Percentiles rank a stretch among this genome's conserved stretches.
Conservation (phyloP, 1,284 basidiomycete species). For the Heterobasidion irregulare region DNA sequence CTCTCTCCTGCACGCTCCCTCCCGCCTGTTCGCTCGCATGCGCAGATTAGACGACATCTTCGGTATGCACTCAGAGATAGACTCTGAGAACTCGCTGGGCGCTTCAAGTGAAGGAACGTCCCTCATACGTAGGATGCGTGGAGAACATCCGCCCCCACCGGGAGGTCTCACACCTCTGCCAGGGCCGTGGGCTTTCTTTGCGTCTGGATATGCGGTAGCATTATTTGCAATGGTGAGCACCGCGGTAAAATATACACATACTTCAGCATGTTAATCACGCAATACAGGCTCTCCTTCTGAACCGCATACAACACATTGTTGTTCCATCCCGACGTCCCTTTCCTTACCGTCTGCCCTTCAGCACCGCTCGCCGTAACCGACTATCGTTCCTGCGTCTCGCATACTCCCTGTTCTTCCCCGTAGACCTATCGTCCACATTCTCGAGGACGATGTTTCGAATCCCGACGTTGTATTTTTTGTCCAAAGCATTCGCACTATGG, state of each 20-base stretch:
- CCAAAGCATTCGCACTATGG: slow-evolving; percentile 49
- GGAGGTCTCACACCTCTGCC: slow-evolving; percentile 1
- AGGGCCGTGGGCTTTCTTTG: slow-evolving; percentile 6
- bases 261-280: neutral
- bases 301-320: slow-evolving; percentile 69
- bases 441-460: slow-evolving; percentile 52
- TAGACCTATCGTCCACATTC: slow-evolving; percentile 49
- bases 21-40: slow-evolving; percentile 33
- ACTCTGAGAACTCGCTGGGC: neutral
- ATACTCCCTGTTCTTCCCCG: slow-evolving; percentile 41
- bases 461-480: slow-evolving; percentile 54
- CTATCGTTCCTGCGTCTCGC: slow-evolving; percentile 21
- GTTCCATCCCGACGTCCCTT: slow-evolving; percentile 50
- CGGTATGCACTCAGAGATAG: slow-evolving; percentile 2
- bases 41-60: slow-evolving; percentile 23
- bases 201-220: slow-evolving; percentile 4
- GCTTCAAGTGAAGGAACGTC: neutral
- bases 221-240: slow-evolving; percentile 5
- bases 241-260: neutral
- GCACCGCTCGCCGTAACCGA: slow-evolving; percentile 14
- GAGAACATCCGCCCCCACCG: slow-evolving; percentile 1
- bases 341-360: slow-evolving; percentile 16
- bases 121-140: neutral
- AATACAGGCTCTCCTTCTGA: slow-evolving; percentile 53
- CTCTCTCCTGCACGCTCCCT: slow-evolving; percentile 29